phyloP scores from a whole-genome alignment of 2,329 filamentous ascomycete genomes.

The Fusarium sp. region DNA sequence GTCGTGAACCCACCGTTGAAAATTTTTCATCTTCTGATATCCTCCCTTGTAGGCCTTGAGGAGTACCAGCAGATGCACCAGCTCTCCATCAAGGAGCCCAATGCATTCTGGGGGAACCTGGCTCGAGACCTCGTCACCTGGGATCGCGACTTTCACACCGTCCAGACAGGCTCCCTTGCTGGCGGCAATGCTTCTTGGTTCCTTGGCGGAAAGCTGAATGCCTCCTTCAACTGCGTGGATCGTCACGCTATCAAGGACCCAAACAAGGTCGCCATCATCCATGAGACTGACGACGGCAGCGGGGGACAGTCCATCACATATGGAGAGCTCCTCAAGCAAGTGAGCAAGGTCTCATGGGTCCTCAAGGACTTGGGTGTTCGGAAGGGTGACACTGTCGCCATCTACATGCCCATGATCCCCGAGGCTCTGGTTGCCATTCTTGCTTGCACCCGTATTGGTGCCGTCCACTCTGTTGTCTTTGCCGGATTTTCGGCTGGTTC shows the following conservation, averaged over 20 bases:
- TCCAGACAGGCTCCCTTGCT: slow-evolving; percentile 76
- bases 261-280: slow-evolving; percentile 90
- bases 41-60: slow-evolving; percentile 59
- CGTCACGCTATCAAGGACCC: slow-evolving; percentile 91
- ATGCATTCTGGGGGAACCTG: slow-evolving; percentile 85
- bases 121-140: slow-evolving; percentile 89
- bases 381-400: slow-evolving; percentile 93
- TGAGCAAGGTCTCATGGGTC: slow-evolving; percentile 82
- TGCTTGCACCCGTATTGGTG: slow-evolving; percentile 87
- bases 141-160: slow-evolving; percentile 88
- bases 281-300: slow-evolving; percentile 92
- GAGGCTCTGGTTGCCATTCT: slow-evolving; percentile 83
- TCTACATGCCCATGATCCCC: slow-evolving; percentile 97
- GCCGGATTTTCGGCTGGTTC: slow-evolving; percentile 95
- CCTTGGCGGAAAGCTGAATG: slow-evolving; percentile 87
- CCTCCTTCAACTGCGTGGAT: slow-evolving; percentile 94
- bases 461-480: slow-evolving; percentile 93
- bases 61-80: slow-evolving; percentile 72
- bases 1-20: not conserved
- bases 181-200: slow-evolving; percentile 93
- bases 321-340: slow-evolving; percentile 86
- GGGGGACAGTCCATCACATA: slow-evolving; percentile 87
- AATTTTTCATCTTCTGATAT: not conserved
- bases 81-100: slow-evolving; percentile 85
- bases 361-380: slow-evolving; percentile 91